Conservation (phyloP, 768 basidiomycete species). For the Auricularia heimuer region DNA sequence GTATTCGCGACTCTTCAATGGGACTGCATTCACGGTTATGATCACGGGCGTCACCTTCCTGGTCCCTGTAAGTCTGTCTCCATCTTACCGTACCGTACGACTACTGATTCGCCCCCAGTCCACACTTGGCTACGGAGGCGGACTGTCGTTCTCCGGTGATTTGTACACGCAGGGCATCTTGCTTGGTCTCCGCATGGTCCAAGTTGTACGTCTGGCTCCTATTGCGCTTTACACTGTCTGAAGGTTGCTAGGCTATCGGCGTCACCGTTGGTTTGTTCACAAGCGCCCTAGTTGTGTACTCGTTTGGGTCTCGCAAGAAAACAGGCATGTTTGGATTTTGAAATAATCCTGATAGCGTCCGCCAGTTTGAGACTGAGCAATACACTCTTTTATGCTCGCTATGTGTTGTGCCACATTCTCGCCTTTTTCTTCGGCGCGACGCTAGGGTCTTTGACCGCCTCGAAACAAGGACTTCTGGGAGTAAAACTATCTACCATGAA, state of each 20-base stretch:
- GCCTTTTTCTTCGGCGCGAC: no score
- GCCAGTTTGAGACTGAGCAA: no score
- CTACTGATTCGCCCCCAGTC: background rate
- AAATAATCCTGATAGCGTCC: background rate
- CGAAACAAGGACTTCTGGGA: no score
- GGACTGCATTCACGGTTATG: constrained; percentile 86
- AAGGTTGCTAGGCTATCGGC: constrained; percentile 41
- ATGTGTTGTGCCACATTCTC: no score
- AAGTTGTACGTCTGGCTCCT: constrained; percentile 43
- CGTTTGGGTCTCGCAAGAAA: constrained; percentile 74
- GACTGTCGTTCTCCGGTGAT: constrained; percentile 78
- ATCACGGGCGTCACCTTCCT: constrained; percentile 81
- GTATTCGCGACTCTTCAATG: constrained; percentile 73
- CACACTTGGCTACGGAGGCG: constrained; percentile 16
- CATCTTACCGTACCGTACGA: background rate
- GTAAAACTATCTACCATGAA: no score
- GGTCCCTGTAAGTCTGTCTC: constrained; percentile 55
- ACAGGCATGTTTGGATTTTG: constrained; percentile 80
- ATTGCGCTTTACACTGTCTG: background rate
- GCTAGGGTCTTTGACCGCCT: no score
- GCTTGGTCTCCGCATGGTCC: constrained; percentile 77
- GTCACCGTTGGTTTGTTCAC: constrained; percentile 86
- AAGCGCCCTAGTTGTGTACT: constrained; percentile 80
- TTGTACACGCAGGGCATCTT: constrained; percentile 72
- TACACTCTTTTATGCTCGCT: no score